Evolutionary conservation across 1,284 basidiomycete species (phyloP), one percentile per base, ranked within the genome.

Genomic region (Cutaneotrichosporon cavernicola): DNA sequence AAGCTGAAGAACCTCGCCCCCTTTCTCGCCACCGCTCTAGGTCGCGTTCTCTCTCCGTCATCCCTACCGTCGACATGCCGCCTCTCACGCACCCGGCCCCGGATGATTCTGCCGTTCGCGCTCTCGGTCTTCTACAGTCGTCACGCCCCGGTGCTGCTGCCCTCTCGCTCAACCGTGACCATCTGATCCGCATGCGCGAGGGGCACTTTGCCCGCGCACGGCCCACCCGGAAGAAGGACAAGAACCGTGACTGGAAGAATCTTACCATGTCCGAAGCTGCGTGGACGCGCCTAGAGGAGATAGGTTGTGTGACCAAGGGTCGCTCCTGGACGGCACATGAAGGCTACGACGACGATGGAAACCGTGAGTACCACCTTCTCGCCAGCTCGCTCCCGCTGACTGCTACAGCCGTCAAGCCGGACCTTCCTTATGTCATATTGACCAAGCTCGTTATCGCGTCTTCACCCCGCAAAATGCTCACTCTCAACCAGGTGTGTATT

Each of bases 361-460:
- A 67, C 49, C 60, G 72, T 73, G 59, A 65, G 68, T 70, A 1
- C 40, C 4, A 14, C 31, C 2, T 36, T 36, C 8, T 36, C 8
- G 34, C 1, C 1, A 22, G 14, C 50, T 56, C 43, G 56, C 47
- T 58, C 18, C 18, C 4, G 22, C 47, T 52, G 21, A 60, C 58
- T 4, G 26, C 22, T 38, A 10, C 58, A 74, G 71, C 63, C 1
- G 70, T 72, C 60, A 71, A 72, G 40, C 70, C 70, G 13, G 70
- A 71, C 49, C 63, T 74, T 13, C 68, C 71, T 0, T 68, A 70
- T 36, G 70, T 71, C 47, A 66, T 70, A 47, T 65, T 69, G 31
- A 72, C 71, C 18, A 63, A 71, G 58, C 58, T 73, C 8, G 70
- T 74, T 58, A 72, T 74, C 26, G 70, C 73, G n/a, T 67, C 71